Evolutionary conservation across 2,329 filamentous ascomycete species (phyloP).

Genomic region (Claviceps lovelessii): DNA sequence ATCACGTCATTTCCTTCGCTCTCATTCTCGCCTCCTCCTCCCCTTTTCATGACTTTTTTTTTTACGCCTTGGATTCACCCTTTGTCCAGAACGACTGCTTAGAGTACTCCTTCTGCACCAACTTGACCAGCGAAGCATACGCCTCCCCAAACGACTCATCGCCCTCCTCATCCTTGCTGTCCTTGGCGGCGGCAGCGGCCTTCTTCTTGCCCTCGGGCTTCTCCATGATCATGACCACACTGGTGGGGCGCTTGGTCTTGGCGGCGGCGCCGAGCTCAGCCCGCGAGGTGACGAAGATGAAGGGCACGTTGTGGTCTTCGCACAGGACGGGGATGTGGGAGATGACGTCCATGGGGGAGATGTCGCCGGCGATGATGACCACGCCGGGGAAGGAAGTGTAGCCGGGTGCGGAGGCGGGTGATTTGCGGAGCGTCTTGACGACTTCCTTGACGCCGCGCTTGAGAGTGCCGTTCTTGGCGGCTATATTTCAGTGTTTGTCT

Average conservation of each 20-base stretch:
- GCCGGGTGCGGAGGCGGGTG: constrained; percentile 52
- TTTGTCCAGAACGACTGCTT: constrained; percentile 40
- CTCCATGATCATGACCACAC: constrained; percentile 78
- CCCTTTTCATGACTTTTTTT: not conserved
- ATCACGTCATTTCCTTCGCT: not conserved
- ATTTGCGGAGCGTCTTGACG: constrained; percentile 95
- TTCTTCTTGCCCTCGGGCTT: constrained; percentile 34
- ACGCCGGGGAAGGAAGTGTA: constrained; percentile 53
- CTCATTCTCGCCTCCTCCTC: not conserved
- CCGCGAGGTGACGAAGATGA: constrained; percentile 85
- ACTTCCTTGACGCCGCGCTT: constrained; percentile 98
- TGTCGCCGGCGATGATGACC: constrained; percentile 89
- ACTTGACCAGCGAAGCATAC: constrained; percentile 51
- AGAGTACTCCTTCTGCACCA: constrained; percentile 49
- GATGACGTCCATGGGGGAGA: constrained; percentile 97
- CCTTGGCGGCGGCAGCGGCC: constrained; percentile 22
- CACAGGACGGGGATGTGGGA: constrained; percentile 94
- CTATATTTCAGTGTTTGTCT: constrained; percentile 28
- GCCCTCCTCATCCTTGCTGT: constrained; percentile 29
- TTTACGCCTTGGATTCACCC: constrained; percentile 19
- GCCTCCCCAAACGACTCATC: constrained; percentile 48
- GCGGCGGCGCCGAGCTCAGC: constrained; percentile 89
- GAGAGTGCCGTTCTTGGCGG: constrained; percentile 86
- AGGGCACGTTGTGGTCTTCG: constrained; percentile 95
- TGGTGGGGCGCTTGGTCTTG: constrained; percentile 89